Evolutionary conservation across 495 filamentous ascomycete species (phyloP).

Genomic region (Aspergillus egyptiacus): DNA sequence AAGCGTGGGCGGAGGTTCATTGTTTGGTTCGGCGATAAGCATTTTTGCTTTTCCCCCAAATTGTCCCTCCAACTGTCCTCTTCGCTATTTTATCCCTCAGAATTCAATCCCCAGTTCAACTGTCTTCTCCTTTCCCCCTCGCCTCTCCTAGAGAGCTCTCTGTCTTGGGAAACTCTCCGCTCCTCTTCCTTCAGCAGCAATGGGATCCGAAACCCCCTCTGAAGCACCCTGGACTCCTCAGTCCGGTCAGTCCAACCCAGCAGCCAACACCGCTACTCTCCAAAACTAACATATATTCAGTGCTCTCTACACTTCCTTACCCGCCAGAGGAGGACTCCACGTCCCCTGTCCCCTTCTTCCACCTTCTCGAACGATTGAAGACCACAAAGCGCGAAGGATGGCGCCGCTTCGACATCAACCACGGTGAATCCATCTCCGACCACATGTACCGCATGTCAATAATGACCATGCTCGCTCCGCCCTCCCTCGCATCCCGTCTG

Average conservation of each 20-base stretch:
- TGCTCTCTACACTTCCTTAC: slow-evolving; percentile 43
- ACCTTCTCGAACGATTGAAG: slow-evolving; percentile 87
- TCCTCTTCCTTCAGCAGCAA: slow-evolving; percentile 11
- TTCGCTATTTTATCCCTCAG: neutral
- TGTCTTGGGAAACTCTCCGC: neutral
- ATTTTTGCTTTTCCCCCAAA: slow-evolving; percentile 6
- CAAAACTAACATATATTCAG: slow-evolving; percentile 18
- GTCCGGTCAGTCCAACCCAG: slow-evolving; percentile 17
- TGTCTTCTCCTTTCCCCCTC: neutral
- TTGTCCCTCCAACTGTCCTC: slow-evolving; percentile 1
- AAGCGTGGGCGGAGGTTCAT: neutral
- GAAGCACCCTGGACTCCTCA: slow-evolving; percentile 26
- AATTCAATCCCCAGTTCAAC: no score
- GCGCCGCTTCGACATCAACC: slow-evolving; percentile 74
- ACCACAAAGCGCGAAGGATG: slow-evolving; percentile 94
- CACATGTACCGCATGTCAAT: slow-evolving; percentile 99
- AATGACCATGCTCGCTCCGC: slow-evolving; percentile 88
- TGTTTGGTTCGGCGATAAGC: slow-evolving; percentile 10
- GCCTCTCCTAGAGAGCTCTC: slow-evolving; percentile 3
- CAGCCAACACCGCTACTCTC: neutral
- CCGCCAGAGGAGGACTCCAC: slow-evolving; percentile 52
- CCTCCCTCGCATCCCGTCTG: slow-evolving; percentile 58
- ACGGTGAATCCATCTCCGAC: slow-evolving; percentile 82
- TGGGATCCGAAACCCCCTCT: slow-evolving; percentile 31
- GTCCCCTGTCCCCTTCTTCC: slow-evolving; percentile 86